Evolutionary conservation across 2,329 filamentous ascomycete species (phyloP).

Genomic region (Aspergillaceae sp.): DNA sequence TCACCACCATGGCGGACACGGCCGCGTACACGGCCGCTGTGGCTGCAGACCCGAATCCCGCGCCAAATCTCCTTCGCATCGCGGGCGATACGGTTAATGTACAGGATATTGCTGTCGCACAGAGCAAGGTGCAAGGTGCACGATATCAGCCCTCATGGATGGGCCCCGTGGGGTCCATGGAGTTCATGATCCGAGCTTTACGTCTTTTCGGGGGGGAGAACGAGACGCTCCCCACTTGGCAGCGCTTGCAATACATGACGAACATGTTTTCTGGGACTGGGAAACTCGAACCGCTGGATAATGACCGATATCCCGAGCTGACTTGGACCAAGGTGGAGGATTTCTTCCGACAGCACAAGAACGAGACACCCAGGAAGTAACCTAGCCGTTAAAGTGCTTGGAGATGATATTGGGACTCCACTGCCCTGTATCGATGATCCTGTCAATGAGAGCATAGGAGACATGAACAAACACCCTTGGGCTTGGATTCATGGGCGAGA

Average conservation of each 20-base stretch:
- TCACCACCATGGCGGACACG: conserved; percentile 7
- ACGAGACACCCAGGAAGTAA: not conserved
- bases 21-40: conserved; percentile 8
- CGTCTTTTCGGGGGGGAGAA: conserved; percentile 7
- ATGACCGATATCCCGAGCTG: conserved; percentile 6
- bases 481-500: no score
- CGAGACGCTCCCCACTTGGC: conserved; percentile 6
- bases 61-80: conserved; percentile 7
- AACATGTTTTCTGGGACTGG: conserved; percentile 7
- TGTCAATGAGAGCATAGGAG: no score
- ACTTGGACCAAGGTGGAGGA: conserved; percentile 5
- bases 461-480: no score
- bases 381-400: not conserved
- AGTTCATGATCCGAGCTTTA: conserved; percentile 4
- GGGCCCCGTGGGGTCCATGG: conserved; percentile 2
- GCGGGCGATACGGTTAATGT: conserved; percentile 4
- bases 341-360: conserved; percentile 5
- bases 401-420: not conserved
- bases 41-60: conserved; percentile 4
- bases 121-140: conserved; percentile 4
- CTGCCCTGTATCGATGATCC: not conserved
- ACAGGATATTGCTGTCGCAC: conserved; percentile 5
- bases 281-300: conserved; percentile 7
- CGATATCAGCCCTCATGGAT: conserved; percentile 4
- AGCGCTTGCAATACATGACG: conserved; percentile 9